Percentiles rank a stretch among this genome's conserved stretches.
These are phyloP conservation scores for Cryoendolithus antarcticus DNA, from an alignment of 2,329 filamentous ascomycete species.

Conservation along the genomic window DNA sequence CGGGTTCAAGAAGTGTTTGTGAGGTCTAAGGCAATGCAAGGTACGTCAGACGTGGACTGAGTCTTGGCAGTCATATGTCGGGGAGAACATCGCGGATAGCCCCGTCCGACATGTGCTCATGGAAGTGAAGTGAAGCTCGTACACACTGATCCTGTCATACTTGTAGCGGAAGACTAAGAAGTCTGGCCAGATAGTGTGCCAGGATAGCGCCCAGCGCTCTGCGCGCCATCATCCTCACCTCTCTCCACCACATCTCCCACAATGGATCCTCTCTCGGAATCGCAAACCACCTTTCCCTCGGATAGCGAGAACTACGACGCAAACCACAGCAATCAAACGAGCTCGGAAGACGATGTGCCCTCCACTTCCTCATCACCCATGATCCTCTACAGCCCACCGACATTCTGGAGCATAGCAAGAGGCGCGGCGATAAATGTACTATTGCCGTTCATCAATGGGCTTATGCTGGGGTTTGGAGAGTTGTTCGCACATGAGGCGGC, in stretches of 20 bases:
- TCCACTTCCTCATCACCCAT: conserved; percentile 54
- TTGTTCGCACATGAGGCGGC: conserved; percentile 92
- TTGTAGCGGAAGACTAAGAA: too few species aligned
- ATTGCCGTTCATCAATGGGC: conserved; percentile 87
- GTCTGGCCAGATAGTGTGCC: too few species aligned
- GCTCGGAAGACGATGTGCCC: conserved; percentile 44
- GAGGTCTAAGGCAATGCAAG: background rate
- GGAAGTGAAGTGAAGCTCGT: background rate
- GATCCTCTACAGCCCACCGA: conserved; percentile 81
- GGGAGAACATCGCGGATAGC: background rate
- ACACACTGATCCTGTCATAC: too few species aligned
- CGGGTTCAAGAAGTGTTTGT: too few species aligned
- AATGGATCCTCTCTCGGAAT: conserved; percentile 46
- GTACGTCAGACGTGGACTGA: background rate
- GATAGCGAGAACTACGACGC: conserved; percentile 74
- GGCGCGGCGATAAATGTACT: conserved; percentile 93
- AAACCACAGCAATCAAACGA: conserved; percentile 36
- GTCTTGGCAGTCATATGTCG: background rate
- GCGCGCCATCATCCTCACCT: background rate
- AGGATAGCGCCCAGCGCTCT: background rate
- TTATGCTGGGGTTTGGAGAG: conserved; percentile 97
- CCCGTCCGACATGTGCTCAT: conserved; percentile 1
- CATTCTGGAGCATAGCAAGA: conserved; percentile 70
- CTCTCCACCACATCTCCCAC: too few species aligned
- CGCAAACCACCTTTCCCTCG: conserved; percentile 64